Evolutionary conservation across 2,329 filamentous ascomycete genomes (phyloP).

Genomic region (Colletotrichum sp.): DNA sequence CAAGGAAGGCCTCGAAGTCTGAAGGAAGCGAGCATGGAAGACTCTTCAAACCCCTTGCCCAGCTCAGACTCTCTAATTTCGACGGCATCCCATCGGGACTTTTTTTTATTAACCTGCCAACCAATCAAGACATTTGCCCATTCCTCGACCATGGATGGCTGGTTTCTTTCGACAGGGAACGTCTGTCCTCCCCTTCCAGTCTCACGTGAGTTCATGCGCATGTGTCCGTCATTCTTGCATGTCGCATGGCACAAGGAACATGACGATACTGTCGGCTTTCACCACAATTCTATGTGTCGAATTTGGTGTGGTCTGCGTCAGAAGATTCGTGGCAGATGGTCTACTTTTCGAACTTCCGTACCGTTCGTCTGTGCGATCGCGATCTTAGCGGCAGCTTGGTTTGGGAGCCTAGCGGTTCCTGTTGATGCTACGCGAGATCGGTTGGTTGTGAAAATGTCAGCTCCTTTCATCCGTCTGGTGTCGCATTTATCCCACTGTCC

Average conservation of each 20-base stretch:
- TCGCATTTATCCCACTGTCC: conserved; percentile 2
- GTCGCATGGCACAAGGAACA: not conserved
- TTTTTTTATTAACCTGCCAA: not conserved
- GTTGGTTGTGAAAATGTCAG: not conserved
- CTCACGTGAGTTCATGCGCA: not conserved
- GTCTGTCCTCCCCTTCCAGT: not conserved
- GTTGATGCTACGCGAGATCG: not conserved
- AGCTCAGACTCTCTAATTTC: not conserved
- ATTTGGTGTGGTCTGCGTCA: not conserved
- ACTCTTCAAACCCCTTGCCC: not conserved
- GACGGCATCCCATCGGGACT: not conserved
- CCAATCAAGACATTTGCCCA: not conserved
- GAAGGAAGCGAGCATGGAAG: not conserved
- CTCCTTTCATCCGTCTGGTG: not conserved
- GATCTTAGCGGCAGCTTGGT: not conserved
- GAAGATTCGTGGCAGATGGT: not conserved
- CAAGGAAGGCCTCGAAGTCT: not conserved
- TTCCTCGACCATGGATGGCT: not conserved
- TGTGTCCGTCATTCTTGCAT: not conserved
- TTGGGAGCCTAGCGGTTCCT: not conserved
- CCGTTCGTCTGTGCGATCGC: not conserved
- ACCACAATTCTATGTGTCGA: not conserved
- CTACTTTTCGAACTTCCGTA: not conserved
- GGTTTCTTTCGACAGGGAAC: not conserved
- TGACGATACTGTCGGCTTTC: not conserved